phyloP scores from a whole-genome alignment of 352 stramenopile species.

The Globisporangium canariense region DNA sequence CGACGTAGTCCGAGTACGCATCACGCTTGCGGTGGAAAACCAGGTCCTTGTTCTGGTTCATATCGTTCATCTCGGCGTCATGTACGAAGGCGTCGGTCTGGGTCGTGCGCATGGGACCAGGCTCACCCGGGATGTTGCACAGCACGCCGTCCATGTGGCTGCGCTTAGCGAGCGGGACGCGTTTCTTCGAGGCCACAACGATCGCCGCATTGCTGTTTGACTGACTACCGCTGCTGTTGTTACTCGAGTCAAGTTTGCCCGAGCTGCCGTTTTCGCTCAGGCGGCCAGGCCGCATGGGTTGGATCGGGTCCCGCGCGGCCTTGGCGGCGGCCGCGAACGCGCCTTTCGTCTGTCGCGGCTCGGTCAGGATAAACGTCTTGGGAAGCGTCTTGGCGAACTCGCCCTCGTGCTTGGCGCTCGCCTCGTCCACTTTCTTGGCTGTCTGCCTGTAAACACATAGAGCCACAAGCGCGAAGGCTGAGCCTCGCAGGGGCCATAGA shows the following conservation, averaged over 20 bases:
- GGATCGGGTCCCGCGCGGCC: slow-evolving; percentile 47
- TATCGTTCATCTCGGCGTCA: slow-evolving; percentile 68
- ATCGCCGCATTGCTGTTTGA: slow-evolving; percentile 11
- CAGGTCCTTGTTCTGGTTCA: slow-evolving; percentile 75
- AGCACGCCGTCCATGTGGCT: slow-evolving; percentile 79
- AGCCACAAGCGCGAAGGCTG: not conserved
- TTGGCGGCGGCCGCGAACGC: slow-evolving; percentile 45
- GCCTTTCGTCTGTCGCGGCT: slow-evolving; percentile 36
- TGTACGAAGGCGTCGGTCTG: slow-evolving; percentile 58
- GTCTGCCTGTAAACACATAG: slow-evolving; percentile 40
- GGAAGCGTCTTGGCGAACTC: slow-evolving; percentile 53
- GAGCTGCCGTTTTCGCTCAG: slow-evolving; percentile 38
- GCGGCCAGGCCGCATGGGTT: slow-evolving; percentile 42
- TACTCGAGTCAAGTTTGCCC: not conserved
- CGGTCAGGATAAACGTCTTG: slow-evolving; percentile 63
- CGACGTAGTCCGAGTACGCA: slow-evolving; percentile 85
- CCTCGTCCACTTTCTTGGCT: slow-evolving; percentile 32
- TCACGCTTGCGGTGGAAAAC: slow-evolving; percentile 79
- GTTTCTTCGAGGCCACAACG: slow-evolving; percentile 18
- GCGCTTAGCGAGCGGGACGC: slow-evolving; percentile 66
- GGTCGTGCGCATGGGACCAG: slow-evolving; percentile 30
- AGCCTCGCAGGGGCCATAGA: not conserved
- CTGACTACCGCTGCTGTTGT: slow-evolving; percentile 3
- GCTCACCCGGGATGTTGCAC: slow-evolving; percentile 44
- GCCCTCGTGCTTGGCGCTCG: slow-evolving; percentile 34